These are phyloP conservation scores for Ilyonectria robusta DNA, from an alignment of 2,329 filamentous ascomycete species.

Conservation along the genomic window DNA sequence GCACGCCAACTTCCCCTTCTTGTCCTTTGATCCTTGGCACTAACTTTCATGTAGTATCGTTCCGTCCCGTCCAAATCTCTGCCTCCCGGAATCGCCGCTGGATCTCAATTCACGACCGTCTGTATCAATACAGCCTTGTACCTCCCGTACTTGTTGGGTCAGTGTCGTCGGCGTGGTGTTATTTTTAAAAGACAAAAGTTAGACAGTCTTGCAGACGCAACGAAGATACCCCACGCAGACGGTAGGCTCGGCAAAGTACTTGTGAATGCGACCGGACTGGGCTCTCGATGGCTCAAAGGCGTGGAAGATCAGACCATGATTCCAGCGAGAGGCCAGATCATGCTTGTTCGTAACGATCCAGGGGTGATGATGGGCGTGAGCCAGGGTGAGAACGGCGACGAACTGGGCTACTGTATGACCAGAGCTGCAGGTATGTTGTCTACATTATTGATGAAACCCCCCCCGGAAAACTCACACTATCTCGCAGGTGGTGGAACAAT, in stretches of 20 bases:
- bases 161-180: conserved; percentile 74
- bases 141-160: conserved; percentile 77
- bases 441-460: too few species aligned
- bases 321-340: conserved; percentile 79
- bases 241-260: conserved; percentile 70
- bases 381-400: conserved; percentile 82
- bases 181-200: conserved; percentile 66
- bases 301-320: conserved; percentile 75
- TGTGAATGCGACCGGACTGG: conserved; percentile 80
- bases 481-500: conserved; percentile 74
- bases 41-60: conserved; percentile 70
- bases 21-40: conserved; percentile 51
- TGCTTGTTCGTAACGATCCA: conserved; percentile 79
- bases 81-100: conserved; percentile 73
- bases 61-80: conserved; percentile 66
- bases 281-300: conserved; percentile 75
- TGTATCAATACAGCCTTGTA: conserved; percentile 84
- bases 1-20: too few species aligned
- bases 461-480: too few species aligned
- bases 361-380: conserved; percentile 77
- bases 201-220: conserved; percentile 73
- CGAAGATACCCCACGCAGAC: conserved; percentile 65
- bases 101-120: conserved; percentile 78
- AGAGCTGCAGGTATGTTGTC: too few species aligned
- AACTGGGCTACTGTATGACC: conserved; percentile 70